A percentile compares a stretch with the other conserved stretches of the same genome.
Evolutionary conservation across 176 grass and related monocot species (phyloP).

Genomic region (Zizania latifolia): DNA sequence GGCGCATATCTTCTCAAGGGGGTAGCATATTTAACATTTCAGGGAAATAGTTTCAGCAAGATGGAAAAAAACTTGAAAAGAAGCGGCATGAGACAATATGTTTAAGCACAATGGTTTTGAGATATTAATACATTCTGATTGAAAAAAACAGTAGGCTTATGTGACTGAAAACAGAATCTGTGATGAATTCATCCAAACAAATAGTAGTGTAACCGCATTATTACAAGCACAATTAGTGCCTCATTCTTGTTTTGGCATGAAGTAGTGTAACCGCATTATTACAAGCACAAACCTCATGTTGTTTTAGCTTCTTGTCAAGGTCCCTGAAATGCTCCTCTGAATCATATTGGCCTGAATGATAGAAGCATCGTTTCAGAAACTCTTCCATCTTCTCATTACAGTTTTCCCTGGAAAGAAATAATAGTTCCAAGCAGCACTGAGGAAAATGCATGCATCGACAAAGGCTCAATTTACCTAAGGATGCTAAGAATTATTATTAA

Average conservation of each 20-base stretch:
- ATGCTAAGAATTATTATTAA: neutral
- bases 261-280: too few species aligned
- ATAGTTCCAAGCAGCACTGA: conserved; percentile 13
- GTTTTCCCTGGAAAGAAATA: conserved; percentile 64
- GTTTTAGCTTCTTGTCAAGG: conserved; percentile 75
- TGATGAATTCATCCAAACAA: neutral
- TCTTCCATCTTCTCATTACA: conserved; percentile 94
- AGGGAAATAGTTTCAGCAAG: neutral
- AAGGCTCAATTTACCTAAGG: neutral
- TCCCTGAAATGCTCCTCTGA: conserved; percentile 71
- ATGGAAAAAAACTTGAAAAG: neutral
- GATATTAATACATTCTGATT: neutral
- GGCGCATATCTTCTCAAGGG: neutral
- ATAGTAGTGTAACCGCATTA: neutral
- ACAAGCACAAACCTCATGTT: conserved; percentile 78
- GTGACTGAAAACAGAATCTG: neutral
- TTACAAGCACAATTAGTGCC: neutral
- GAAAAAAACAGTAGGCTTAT: conserved; percentile 6
- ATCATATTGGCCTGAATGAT: conserved; percentile 97
- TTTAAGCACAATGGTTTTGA: neutral
- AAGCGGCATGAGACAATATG: neutral
- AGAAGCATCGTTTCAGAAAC: conserved; percentile 94
- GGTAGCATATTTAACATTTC: neutral
- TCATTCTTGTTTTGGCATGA: neutral
- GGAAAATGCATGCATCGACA: neutral